Evolutionary conservation across 768 basidiomycete genomes (phyloP).

Genomic region (Clavulina sp.): DNA sequence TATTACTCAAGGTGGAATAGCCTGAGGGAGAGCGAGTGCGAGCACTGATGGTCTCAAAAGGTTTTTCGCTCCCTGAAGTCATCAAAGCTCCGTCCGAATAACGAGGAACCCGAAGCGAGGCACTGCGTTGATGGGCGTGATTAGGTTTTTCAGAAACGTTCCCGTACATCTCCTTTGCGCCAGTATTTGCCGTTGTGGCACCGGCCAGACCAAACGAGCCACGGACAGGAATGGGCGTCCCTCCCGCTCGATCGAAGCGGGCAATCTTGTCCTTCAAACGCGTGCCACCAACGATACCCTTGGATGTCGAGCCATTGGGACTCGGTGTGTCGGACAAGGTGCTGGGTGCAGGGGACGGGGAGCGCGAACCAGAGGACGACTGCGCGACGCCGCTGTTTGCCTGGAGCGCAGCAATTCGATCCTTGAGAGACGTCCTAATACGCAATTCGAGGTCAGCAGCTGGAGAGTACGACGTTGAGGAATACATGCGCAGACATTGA

Average conservation of each 20-base stretch:
- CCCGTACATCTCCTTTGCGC: background rate
- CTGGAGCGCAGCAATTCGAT: conserved; percentile 1
- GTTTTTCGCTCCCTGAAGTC: background rate
- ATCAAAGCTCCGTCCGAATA: no score
- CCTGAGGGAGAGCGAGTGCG: background rate
- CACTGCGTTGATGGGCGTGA: background rate
- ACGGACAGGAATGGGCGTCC: background rate
- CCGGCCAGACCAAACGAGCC: background rate
- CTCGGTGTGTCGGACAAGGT: no score
- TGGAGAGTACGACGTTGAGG: no score
- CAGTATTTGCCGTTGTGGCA: background rate
- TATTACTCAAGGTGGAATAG: background rate
- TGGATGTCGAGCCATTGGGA: background rate
- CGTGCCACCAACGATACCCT: background rate
- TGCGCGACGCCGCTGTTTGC: background rate
- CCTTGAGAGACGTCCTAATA: conserved; percentile 1
- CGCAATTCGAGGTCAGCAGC: no score
- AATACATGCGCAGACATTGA: no score
- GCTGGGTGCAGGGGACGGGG: background rate
- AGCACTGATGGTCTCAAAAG: background rate
- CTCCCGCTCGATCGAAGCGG: background rate
- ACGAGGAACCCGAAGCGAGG: background rate
- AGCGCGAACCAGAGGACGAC: background rate
- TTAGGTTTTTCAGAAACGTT: background rate
- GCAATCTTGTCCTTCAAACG: background rate